Evolutionary conservation across 2,329 filamentous ascomycete genomes (phyloP), one percentile per base, ranked within the genome.

Genomic region (Paecilomyces niveus): DNA sequence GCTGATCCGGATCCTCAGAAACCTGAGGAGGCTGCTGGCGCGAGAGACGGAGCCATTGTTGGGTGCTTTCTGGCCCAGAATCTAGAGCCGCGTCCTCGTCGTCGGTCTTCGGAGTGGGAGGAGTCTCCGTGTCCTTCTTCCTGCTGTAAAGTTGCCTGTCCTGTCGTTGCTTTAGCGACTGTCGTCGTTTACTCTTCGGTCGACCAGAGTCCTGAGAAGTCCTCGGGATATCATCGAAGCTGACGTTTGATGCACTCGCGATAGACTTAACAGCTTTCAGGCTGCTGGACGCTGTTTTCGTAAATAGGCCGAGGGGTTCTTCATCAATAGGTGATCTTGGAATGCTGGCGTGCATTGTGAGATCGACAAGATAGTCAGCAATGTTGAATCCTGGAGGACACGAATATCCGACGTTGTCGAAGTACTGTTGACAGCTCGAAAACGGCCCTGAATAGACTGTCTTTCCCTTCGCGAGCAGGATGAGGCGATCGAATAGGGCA

Each of bases 311-410:
- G 2, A 84, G 76, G 6, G 82, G 78, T 52, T 83, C 77, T 54
- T 86, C 84, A 31, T 85, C 81, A 1, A 80, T 74, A 10, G 81
- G 76, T 1, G 81, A 80, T 39, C 75, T 78, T 13, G 81, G 78
- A 56, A 82, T 80, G 59, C 89, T 85, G 24, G 92, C 92, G 72
- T 99, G 94, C 93, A 99, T 97, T 0, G 94, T 97, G 49, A 99
- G 81, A 72, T 99, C 94, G 31, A 99, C 92, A 4, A 99, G 84
- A 70, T 97, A 99, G 72, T 99, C 94, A 3, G 94, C 94, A 74
- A 99, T 97, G 69, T 99, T 99, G 83, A 97, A 99, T 1, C 95
- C 95, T 24, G 92, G 89, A 10, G 94, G 94, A 69, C 95, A 99
- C 54, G 89, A 81, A 72, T 97, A 99, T 51, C 94, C 95, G 61